Conservation (phyloP, 257 asterid genomes). For the Petunia secreta region DNA sequence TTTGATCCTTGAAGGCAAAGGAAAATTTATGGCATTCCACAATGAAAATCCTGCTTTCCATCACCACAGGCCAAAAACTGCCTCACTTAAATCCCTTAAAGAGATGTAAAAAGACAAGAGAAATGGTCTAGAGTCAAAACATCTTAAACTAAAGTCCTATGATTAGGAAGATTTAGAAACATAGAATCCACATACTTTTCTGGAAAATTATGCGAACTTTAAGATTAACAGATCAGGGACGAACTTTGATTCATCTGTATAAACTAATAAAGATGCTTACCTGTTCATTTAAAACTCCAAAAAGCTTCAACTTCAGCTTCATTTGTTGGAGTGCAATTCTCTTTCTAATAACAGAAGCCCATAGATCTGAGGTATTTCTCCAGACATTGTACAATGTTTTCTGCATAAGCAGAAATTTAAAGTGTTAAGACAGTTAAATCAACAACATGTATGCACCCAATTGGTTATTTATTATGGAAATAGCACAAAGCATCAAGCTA, state of each 20-base stretch:
- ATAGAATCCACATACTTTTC: constrained; percentile 2
- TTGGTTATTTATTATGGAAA: not conserved
- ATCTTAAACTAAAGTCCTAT: not conserved
- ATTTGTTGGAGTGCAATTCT: constrained; percentile 67
- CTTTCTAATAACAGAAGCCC: constrained; percentile 57
- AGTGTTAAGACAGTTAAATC: not conserved
- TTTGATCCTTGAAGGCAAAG: not conserved
- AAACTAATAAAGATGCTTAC: constrained; percentile 36
- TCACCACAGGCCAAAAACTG: not conserved
- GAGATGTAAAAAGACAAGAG: not conserved
- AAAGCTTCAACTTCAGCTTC: constrained; percentile 64
- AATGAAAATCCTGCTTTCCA: not conserved
- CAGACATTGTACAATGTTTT: constrained; percentile 60
- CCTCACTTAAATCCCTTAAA: not conserved
- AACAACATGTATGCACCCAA: constrained; percentile 1
- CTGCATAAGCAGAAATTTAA: constrained; percentile 46
- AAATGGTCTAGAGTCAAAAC: not conserved
- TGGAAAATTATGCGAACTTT: not conserved
- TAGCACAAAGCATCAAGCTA: not conserved
- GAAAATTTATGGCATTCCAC: constrained; percentile 10
- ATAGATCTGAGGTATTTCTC: constrained; percentile 52
- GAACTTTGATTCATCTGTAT: not conserved
- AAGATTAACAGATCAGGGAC: not conserved
- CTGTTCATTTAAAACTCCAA: constrained; percentile 67
- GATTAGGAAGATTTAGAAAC: constrained; percentile 2